Evolutionary conservation across 306 rosid genomes (phyloP).

Genomic region (Carpinus viminea): DNA sequence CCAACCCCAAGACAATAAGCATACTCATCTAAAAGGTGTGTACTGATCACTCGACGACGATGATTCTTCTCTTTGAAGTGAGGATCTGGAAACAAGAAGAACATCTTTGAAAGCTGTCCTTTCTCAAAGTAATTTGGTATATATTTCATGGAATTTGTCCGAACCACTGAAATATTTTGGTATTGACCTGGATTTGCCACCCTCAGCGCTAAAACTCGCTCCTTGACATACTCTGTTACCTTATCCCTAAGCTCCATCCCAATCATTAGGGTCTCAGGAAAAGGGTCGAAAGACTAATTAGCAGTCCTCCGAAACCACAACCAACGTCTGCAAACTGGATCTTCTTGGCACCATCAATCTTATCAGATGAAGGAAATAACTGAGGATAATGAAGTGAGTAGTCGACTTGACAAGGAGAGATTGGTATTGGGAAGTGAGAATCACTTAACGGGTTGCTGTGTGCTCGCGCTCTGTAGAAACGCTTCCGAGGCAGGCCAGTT

Average conservation of each 20-base stretch:
- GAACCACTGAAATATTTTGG: constrained; percentile 81
- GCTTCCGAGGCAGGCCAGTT: constrained; percentile 91
- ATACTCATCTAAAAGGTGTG: constrained; percentile 83
- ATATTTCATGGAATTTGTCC: constrained; percentile 97
- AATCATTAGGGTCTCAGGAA: constrained; percentile 81
- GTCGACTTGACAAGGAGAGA: constrained; percentile 71
- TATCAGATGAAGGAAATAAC: constrained; percentile 47
- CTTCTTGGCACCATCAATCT: constrained; percentile 46
- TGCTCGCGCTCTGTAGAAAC: constrained; percentile 96
- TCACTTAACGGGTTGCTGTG: constrained; percentile 97
- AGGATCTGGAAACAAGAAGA: constrained; percentile 96
- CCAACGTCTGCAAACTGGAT: constrained; percentile 92
- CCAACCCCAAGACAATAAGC: constrained; percentile 76
- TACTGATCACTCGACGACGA: constrained; percentile 89
- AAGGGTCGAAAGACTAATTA: constrained; percentile 78
- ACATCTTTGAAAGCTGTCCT: constrained; percentile 86
- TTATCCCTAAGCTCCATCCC: constrained; percentile 98
- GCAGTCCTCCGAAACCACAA: constrained; percentile 95
- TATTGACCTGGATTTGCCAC: constrained; percentile 70
- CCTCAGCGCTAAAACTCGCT: constrained; percentile 74
- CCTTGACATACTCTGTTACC: constrained; percentile 92
- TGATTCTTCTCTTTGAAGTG: constrained; percentile 99
- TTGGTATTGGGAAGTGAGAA: constrained; percentile 89
- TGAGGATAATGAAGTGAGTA: constrained; percentile 80
- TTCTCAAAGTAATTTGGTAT: constrained; percentile 90